phyloP scores from a whole-genome alignment of 768 basidiomycete species.

The Vararia minispora region DNA sequence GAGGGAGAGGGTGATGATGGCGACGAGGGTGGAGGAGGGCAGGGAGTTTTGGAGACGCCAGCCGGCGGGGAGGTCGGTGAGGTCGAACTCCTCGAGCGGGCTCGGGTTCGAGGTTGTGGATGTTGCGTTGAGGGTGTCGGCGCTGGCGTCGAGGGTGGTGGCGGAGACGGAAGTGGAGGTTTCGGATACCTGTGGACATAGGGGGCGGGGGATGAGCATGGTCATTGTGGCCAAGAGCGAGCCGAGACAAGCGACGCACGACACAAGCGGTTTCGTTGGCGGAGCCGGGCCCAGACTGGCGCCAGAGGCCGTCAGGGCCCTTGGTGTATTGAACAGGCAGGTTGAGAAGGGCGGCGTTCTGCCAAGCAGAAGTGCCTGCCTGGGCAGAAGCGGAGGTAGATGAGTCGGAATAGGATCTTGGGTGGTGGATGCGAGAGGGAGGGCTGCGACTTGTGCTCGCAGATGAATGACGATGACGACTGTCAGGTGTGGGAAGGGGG shows the following conservation, averaged over 20 bases:
- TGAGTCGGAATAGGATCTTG: background rate
- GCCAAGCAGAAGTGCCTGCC: background rate
- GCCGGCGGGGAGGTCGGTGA: constrained; percentile 16
- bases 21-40: constrained; percentile 4
- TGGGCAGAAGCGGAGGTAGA: background rate
- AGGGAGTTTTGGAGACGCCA: constrained; percentile 7
- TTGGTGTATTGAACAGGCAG: constrained; percentile 15
- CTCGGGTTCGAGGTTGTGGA: constrained; percentile 2
- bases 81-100: constrained; percentile 9
- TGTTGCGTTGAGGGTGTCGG: constrained; percentile 7
- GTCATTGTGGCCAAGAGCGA: constrained; percentile 14
- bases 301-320: constrained; percentile 14
- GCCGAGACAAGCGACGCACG: constrained; percentile 24
- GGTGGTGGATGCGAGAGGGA: too few species aligned
- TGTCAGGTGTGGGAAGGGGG: background rate
- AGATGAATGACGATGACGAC: too few species aligned
- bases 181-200: background rate
- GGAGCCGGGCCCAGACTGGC: constrained; percentile 54
- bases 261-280: constrained; percentile 47
- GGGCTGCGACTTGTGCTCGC: too few species aligned
- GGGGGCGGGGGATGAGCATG: constrained; percentile 24
- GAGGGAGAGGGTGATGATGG: constrained; percentile 44
- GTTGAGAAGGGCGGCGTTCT: constrained; percentile 2
- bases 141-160: background rate
- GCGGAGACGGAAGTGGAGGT: constrained; percentile 1